Base-by-base conservation (phyloP, 2,329 filamentous ascomycete genomes). In the Colletotrichum sp. region DNA sequence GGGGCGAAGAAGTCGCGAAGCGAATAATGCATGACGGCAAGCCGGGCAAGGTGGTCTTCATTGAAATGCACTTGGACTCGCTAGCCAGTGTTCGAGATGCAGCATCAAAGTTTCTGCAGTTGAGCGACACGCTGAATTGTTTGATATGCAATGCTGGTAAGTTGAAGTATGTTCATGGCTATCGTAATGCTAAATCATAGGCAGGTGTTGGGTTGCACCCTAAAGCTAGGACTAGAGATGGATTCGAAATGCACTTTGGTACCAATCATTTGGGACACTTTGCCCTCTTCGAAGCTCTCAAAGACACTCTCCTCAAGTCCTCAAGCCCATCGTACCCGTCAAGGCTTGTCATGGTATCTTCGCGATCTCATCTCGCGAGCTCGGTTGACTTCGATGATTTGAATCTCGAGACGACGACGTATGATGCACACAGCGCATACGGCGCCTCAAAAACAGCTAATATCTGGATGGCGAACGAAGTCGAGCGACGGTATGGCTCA, bases 241-340 rank as follows among this genome's bases (percentile, higher is more conserved):
- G 88, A 8, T 87, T 87, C 76, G 89, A 91, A 71, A 80, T 80
- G 0, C 89, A 91, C 73, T 88, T 91, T 77, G 88, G 85, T 26
- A 87, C 85, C 4, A 90, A 90, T 77, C 87, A 91, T 77, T 80
- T 91, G 0, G 85, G 81, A 1, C 89, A 90, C 39, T 80, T 79
- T 59, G 59, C 76, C 10, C 79, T 91, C 16, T 88, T 90, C 75
- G 83, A 89, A 30, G 83, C 89, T 2, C 81, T 91, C 28, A 87
- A 87, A 67, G 81, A 84, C 5, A 78, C 84, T 1, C 81, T 90
- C 5, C 81, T 90, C 6, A 78, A 82, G 3, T 84, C 84, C 8
- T 79, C 83, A 7, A 86, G 83, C 0, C 81, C 84, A 0, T 77
- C 78, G 0, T 88, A 87, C 71, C 79, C 83, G 8, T 88, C 86